These are phyloP conservation scores for Quercus dentata DNA, from an alignment of 306 rosid genomes.

Conservation along the genomic window DNA sequence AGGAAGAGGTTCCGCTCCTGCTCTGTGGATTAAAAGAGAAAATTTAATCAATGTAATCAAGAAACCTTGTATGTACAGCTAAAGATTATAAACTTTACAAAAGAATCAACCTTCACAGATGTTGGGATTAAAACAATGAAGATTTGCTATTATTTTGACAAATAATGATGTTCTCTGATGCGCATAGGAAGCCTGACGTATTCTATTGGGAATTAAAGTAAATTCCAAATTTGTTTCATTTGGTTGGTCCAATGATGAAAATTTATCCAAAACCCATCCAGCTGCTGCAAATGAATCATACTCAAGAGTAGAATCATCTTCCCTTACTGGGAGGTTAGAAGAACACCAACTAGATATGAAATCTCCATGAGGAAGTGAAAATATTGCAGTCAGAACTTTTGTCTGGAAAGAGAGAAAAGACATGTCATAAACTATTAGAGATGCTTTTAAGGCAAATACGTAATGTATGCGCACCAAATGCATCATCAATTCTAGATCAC, in stretches of 20 bases:
- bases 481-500: neutral
- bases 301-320: conserved; percentile 76
- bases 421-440: conserved; percentile 19
- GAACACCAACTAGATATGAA: conserved; percentile 91
- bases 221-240: conserved; percentile 52
- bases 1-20: conserved; percentile 84
- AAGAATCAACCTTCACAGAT: conserved; percentile 80
- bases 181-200: conserved; percentile 69
- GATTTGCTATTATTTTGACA: conserved; percentile 95
- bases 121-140: conserved; percentile 89
- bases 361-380: conserved; percentile 80
- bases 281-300: conserved; percentile 79
- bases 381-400: conserved; percentile 78
- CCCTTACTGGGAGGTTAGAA: conserved; percentile 64
- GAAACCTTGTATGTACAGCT: conserved; percentile 10
- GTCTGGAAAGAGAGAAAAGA: conserved; percentile 65
- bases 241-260: conserved; percentile 34
- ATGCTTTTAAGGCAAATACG: neutral
- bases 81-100: conserved; percentile 10
- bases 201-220: conserved; percentile 40
- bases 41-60: conserved; percentile 13
- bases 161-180: conserved; percentile 87
- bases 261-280: conserved; percentile 84
- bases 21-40: conserved; percentile 53
- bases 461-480: neutral